Evolutionary conservation across 2,329 filamentous ascomycete species (phyloP), one percentile per base, ranked within the genome.

Genomic region (Phaeoacremonium minimum): DNA sequence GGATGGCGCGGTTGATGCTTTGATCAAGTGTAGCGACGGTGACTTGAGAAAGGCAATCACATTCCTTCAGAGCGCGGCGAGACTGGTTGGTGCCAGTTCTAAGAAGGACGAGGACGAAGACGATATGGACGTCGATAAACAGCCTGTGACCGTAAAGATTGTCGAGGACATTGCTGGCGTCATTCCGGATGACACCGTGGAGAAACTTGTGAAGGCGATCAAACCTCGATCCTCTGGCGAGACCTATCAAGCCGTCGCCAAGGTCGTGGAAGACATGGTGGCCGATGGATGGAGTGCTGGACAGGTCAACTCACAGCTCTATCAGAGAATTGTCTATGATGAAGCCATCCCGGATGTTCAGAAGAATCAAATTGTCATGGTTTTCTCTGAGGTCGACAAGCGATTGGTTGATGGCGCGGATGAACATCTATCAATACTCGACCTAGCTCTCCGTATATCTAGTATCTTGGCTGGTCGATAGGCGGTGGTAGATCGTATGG

Each of bases 141-240:
- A 73, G 28, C 46, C 67, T 11, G 79, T 97, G 32, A 91, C 89
- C 1, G 75, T 90, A 26, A 79, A 78, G 49, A 87, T 80, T 35
- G 79, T 98, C 32, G 87, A 97, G 56, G 93, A 98, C 51, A 98
- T 98, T 56, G 91, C 93, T 1, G 93, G 94, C 37, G 88, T 97
- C 3, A 90, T 99, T 47, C 93, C 94, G 0, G 74, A 82, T 12
- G 50, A 58, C 9, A 87, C 88, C 2, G 79, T 98, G 33, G 75
- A 85, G 37, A 63, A 61, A 7, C 71, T 98, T 13, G 68, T 87
- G 11, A 65, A 78, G 41, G 85, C 88, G 14, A 85, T 97, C 67
- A 83, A 86, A 48, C 87, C 88, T 5, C 75, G 69, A 46, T 75
- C 75, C 16, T 71, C 72, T 26, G 74, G 75, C 1, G 71, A 76